Percentiles rank a stretch among this genome's conserved stretches.
Conservation (phyloP, 2,329 filamentous ascomycete species). For the Ophiostoma piceae region DNA sequence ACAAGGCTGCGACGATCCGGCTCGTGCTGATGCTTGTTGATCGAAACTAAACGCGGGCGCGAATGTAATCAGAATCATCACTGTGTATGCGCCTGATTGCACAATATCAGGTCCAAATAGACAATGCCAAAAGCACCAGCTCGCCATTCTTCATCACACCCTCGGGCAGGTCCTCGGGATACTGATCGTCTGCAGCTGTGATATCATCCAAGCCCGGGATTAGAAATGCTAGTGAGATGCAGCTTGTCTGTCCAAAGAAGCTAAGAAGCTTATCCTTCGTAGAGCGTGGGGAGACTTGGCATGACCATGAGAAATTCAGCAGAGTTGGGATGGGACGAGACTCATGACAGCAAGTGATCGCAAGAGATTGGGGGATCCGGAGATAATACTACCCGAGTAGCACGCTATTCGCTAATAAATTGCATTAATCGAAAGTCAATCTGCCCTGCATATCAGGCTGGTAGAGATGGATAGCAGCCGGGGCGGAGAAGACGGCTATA, state of each 20-base stretch:
- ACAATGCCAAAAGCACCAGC: not conserved
- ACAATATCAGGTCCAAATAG: not conserved
- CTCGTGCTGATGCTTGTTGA: not conserved
- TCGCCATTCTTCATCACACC: not conserved
- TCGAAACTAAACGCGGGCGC: not conserved
- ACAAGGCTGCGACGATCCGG: constrained; percentile 2
- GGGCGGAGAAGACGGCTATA: not conserved
- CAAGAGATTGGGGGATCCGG: not conserved
- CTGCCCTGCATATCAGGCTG: not conserved
- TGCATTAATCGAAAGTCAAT: not conserved
- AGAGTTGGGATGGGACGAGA: not conserved
- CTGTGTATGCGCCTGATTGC: not conserved
- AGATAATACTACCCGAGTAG: not conserved
- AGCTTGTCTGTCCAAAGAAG: too few relatives aligned
- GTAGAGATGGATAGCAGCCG: not conserved
- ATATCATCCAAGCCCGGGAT: not conserved
- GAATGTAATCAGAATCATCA: not conserved
- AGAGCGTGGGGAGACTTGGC: not conserved
- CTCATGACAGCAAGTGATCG: not conserved
- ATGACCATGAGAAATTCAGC: not conserved
- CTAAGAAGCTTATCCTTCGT: not conserved
- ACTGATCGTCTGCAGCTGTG: not conserved
- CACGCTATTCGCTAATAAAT: not conserved
- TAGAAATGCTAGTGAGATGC: not conserved
- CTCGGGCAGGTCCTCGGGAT: not conserved